Base-by-base conservation (phyloP, 805 yeast species). In the Suhomyces faveliae region DNA sequence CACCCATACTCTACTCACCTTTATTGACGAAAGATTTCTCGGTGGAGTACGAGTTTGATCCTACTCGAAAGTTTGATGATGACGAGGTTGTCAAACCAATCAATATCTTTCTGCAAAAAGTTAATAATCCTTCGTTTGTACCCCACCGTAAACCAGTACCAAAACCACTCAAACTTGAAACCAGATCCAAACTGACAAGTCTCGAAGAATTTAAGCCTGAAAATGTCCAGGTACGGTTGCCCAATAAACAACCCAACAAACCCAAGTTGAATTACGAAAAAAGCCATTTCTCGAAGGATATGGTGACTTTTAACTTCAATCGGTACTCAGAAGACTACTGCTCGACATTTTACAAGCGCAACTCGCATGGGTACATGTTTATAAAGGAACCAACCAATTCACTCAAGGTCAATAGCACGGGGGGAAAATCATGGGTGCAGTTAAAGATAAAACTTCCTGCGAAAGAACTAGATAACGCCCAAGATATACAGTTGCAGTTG, bases 301-400 rank as follows among this genome's bases (percentile, higher is more conserved):
- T 50, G n/a, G 47, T 52, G 15, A 41, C 49, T 10, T 42, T 39
- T 1, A 43, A 43, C 35, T 44, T 29, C 33, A 39, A 35, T 40
- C 45, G 47, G 40, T 47, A 50, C 33, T 23, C 42, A 5, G 51
- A 47, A 23, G 49, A 47, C 15, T 48, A 47, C 51, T 63, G 70
- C 48, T 62, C 68, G 13, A 67, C 70, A 5, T 67, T 67, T 51
- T 67, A 67, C 54, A 65, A 64, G 42, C 49, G 72, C 39, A 67
- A 67, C 38, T 41, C 47, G 12, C 63, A 61, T 38, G 69, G 70
- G 13, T 67, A 66, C 47, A 67, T 67, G 72, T 67, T 67, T 47
- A 61, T 61, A n/a, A 58, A 58, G 37, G 72, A 67, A 42, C 61
- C 68, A 9, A 59, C 61, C 10, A 63, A 54, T 45, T 55, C 66